A percentile compares a stretch with the other conserved stretches of the same genome.
Conservation (phyloP, 768 basidiomycete genomes). For the Rhizopogon sp. region DNA sequence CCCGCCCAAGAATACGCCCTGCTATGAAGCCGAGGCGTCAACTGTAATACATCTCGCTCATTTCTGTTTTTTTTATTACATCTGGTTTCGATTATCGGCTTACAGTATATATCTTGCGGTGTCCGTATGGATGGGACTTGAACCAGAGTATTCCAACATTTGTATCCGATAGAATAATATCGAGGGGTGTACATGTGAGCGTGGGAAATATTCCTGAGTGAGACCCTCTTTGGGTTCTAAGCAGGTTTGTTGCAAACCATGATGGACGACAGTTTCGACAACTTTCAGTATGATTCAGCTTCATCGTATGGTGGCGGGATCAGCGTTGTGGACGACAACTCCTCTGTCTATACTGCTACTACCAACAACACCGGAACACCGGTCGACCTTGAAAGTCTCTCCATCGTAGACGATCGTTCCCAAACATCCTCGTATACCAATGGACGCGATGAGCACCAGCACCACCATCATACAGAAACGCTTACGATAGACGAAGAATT, state of each 20-base stretch:
- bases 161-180: not conserved
- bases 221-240: not conserved
- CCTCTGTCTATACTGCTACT: conserved; percentile 74
- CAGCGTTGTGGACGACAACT: conserved; percentile 72
- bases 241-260: conserved; percentile 14
- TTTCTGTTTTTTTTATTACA: not conserved
- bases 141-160: not conserved
- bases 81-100: not conserved
- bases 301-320: conserved; percentile 72
- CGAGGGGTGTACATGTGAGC: not conserved
- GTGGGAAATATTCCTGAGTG: not conserved
- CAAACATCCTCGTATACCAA: conserved; percentile 29
- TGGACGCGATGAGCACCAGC: conserved; percentile 27
- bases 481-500: conserved; percentile 73
- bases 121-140: not conserved
- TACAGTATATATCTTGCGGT: not conserved
- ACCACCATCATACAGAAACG: conserved; percentile 24
- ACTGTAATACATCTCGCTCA: not conserved
- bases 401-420: conserved; percentile 61
- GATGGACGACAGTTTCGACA: conserved; percentile 84
- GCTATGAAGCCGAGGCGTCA: conserved; percentile 30
- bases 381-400: conserved; percentile 64
- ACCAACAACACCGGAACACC: conserved; percentile 51
- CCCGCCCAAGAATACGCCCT: conserved; percentile 50
- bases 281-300: conserved; percentile 80